A percentile compares a stretch with the other conserved stretches of the same genome.
These are phyloP conservation scores for Colletotrichum siamense DNA, from an alignment of 2,329 filamentous ascomycete species.

Conservation along the genomic window DNA sequence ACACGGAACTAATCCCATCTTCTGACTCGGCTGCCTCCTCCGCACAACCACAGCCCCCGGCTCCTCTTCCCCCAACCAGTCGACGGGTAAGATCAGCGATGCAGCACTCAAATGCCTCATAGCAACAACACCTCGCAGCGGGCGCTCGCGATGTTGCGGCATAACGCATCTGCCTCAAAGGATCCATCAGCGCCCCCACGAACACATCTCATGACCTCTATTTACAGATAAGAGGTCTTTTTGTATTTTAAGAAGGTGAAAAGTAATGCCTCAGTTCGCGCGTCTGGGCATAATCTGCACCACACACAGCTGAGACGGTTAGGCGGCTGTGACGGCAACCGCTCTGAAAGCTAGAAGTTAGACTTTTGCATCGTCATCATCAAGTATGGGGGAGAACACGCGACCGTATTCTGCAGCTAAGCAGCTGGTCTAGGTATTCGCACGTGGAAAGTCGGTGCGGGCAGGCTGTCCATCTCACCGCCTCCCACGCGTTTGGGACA, in stretches of 20 bases:
- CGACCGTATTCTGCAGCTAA: background rate
- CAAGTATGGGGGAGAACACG: background rate
- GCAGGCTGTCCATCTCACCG: background rate
- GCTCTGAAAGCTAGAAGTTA: background rate
- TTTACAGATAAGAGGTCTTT: background rate
- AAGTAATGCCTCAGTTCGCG: background rate
- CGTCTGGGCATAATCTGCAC: background rate
- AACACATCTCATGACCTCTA: background rate
- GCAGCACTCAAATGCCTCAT: conserved; percentile 1
- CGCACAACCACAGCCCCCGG: background rate
- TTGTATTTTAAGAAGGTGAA: background rate
- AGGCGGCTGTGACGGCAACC: background rate
- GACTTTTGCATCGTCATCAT: background rate
- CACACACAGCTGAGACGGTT: background rate
- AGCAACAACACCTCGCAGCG: background rate
- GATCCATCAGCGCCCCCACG: background rate
- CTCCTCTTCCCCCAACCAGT: background rate
- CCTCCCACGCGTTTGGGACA: background rate
- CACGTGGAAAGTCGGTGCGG: background rate
- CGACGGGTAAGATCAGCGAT: background rate
- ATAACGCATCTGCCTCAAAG: background rate
- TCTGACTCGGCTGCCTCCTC: background rate
- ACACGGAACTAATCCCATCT: background rate
- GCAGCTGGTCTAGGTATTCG: background rate
- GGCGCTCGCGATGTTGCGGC: background rate